Conservation (phyloP, 148 eudicot genomes). For the Mesembryanthemum crystallinum region DNA sequence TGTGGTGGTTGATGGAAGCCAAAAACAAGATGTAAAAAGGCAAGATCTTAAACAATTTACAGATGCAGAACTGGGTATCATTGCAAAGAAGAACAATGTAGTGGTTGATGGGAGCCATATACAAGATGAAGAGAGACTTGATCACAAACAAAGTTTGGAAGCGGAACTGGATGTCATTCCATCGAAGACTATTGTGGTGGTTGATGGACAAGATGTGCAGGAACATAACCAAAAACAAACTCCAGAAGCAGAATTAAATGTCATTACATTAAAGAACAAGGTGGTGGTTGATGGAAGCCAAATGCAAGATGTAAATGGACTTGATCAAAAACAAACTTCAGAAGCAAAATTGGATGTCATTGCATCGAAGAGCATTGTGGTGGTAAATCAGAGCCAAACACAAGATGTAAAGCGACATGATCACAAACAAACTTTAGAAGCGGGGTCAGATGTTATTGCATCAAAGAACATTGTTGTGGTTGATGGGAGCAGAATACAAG, state of each 20-base stretch:
- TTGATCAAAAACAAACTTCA: not conserved
- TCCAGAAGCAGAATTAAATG: slow-evolving; percentile 1
- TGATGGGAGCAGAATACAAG: slow-evolving; percentile 18
- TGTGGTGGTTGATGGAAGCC: slow-evolving; percentile 11
- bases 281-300: slow-evolving; percentile 11
- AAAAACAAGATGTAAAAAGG: not conserved
- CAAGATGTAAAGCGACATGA: not conserved
- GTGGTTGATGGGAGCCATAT: slow-evolving; percentile 5
- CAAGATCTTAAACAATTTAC: not conserved
- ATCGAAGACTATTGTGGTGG: slow-evolving; percentile 14
- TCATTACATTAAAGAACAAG: slow-evolving; percentile 14
- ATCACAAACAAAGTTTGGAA: slow-evolving; percentile 1
- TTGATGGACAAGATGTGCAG: slow-evolving; percentile 2
- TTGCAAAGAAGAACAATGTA: slow-evolving; percentile 19
- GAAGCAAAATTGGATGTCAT: not conserved
- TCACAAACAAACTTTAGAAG: slow-evolving; percentile 7
- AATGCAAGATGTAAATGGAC: not conserved
- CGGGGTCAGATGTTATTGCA: slow-evolving; percentile 17
- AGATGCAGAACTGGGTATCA: slow-evolving; percentile 18
- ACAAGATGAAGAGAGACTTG: not conserved
- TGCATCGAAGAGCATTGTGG: slow-evolving; percentile 20
- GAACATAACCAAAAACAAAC: not conserved
- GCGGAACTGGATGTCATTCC: not conserved
- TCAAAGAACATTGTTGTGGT: slow-evolving; percentile 21
- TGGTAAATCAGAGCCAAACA: slow-evolving; percentile 7